Conservation (phyloP, 228 moss, liverwort and hornwort species). For the Sphagnum magellanicum region DNA sequence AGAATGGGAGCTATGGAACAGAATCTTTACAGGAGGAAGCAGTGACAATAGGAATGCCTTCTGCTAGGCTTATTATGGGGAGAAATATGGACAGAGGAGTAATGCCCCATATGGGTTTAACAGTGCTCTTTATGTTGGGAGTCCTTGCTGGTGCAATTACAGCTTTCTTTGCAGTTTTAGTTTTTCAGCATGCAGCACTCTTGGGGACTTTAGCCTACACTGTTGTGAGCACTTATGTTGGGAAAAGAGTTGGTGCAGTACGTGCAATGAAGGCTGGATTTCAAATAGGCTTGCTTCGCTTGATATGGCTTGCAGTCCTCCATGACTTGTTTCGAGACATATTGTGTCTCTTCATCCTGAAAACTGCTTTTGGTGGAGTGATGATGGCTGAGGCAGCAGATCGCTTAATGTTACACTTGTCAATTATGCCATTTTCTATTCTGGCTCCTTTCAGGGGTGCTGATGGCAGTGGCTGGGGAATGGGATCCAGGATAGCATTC, state of each 20-base stretch:
- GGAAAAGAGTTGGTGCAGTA: conserved; percentile 41
- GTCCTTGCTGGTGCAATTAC: conserved; percentile 31
- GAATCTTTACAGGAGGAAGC: conserved; percentile 34
- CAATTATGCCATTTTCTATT: conserved; percentile 51
- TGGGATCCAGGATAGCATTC: conserved; percentile 43
- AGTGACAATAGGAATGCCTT: conserved; percentile 34
- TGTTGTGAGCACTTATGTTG: conserved; percentile 39
- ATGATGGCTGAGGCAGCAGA: conserved; percentile 34
- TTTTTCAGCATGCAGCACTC: conserved; percentile 54
- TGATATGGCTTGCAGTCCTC: conserved; percentile 49
- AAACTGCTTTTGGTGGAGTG: conserved; percentile 32
- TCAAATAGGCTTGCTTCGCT: conserved; percentile 35
- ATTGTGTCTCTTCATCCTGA: conserved; percentile 42
- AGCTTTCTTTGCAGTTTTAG: conserved; percentile 40
- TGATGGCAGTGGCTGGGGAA: conserved; percentile 26
- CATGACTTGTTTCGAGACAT: conserved; percentile 42
- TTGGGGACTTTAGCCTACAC: conserved; percentile 54
- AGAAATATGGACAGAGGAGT: conserved; percentile 40
- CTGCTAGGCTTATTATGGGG: conserved; percentile 44
- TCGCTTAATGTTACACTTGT: conserved; percentile 41
- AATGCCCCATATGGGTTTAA: conserved; percentile 40
- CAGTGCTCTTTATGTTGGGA: conserved; percentile 46
- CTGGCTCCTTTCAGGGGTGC: conserved; percentile 50
- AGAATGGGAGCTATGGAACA: conserved; percentile 32
- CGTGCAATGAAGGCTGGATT: conserved; percentile 43